Evolutionary conservation across 768 basidiomycete species (phyloP), one percentile per base, ranked within the genome.

Genomic region (Naganishia vaughanmartiniae): DNA sequence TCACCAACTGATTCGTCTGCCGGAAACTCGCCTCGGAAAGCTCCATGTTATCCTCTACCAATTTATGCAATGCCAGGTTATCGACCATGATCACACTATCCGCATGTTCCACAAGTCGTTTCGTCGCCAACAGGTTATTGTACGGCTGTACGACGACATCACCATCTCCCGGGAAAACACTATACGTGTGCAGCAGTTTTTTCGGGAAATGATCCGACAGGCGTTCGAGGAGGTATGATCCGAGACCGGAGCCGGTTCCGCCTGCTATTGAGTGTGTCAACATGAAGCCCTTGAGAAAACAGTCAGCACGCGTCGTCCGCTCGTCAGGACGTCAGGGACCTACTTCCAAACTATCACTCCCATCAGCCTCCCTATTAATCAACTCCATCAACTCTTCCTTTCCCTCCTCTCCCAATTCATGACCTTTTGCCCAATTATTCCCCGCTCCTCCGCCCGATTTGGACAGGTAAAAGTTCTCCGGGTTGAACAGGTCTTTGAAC

Each of bases 71-170:
- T 34, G 96, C 96, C 28, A 93, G 90, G 77, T 99, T 98, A 76
- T 99, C 96, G 54, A 99, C 86, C 3, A 99, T 96, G 36, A 99
- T 92, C 48, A 98, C 95, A 6, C 91, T 91, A 80, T 99, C 96
- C 0, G 96, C 96, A 76, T 96, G 92, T 78, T 98, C 93, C 9
- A 92, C 91, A 42, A 99, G 84, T 14, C 96, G 87, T 79, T 96
- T 96, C 65, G 97, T 85, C 2, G 96, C 92, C 21, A 98, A 84
- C 60, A 99, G 81, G 0, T 92, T 92, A 81, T 99, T 99, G 83
- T 99, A 99, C 5, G 96, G 96, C 78, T 98, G 96, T 7, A 99
- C 96, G 65, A 99, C 94, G 69, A 99, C 94, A 75, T 98, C 96
- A 42, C 91, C 89, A 75, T 76, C 75, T 70, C 95, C 93, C 1